Evolutionary conservation across 306 rosid genomes (phyloP).

Genomic region (Oxytropis ochrocephala): DNA sequence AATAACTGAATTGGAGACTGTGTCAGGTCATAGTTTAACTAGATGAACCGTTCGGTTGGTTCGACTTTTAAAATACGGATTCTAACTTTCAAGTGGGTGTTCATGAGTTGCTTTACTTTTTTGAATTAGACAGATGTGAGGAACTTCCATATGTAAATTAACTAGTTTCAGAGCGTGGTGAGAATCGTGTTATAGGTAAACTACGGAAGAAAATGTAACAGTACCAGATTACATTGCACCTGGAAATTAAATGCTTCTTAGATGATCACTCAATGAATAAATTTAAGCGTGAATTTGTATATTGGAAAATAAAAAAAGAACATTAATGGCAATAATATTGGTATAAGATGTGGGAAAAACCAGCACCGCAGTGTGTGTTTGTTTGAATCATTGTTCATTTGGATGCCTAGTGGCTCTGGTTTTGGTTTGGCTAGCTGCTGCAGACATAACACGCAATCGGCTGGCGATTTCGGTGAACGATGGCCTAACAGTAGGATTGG

Average conservation of each 20-base stretch:
- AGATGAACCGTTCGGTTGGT: no score
- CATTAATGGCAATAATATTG: not conserved
- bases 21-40: no score
- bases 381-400: slow-evolving; percentile 36
- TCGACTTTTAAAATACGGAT: no score
- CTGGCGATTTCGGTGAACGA: slow-evolving; percentile 74
- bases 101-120: no score
- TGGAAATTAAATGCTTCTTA: not conserved
- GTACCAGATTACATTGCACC: slow-evolving; percentile 7
- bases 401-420: slow-evolving; percentile 22
- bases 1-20: no score
- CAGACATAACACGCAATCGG: slow-evolving; percentile 62
- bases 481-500: slow-evolving; percentile 68
- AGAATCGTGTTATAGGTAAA: no score
- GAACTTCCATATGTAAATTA: no score
- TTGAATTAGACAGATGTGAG: no score
- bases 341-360: not conserved
- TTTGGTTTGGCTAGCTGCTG: slow-evolving; percentile 56
- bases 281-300: not conserved
- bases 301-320: not conserved
- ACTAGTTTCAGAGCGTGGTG: no score
- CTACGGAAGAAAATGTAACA: no score
- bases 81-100: no score
- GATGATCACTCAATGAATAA: slow-evolving; percentile 17
- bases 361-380: not conserved